Evolutionary conservation across 1,284 basidiomycete species (phyloP), one percentile per base, ranked within the genome.

Genomic region (Ustilago tritici): DNA sequence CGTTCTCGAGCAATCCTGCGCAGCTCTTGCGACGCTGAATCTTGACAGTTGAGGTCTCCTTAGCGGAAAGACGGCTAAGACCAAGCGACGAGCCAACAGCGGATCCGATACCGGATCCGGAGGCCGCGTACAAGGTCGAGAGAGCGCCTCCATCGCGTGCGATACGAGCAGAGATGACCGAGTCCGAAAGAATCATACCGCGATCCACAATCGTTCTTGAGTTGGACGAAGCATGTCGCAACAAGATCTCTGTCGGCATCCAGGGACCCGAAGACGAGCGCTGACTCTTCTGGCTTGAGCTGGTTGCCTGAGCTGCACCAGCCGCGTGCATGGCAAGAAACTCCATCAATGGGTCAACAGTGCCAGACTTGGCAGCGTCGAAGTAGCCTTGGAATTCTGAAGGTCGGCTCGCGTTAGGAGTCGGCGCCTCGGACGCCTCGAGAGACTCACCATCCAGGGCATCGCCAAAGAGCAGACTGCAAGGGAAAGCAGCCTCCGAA

Each of bases 171-270:
- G 75, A 72, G 40, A 82, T 73, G 59, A 79, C 77, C 19, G 76
- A 63, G 47, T 85, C 82, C 14, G 83, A 83, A 50, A 85, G 79
- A 32, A 85, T 54, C 83, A 85, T 85, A 17, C 79, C 78, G 10
- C 82, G 79, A 56, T 85, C 82, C 28, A 81, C 76, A 32, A 76
- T 73, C 19, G 77, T 74, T 31, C 83, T 78, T 38, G 78, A 78
- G 49, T 81, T 80, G 47, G 80, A 54, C 15, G 83, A 80, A 4
- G 81, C 79, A 58, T 83, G 80, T 23, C 82, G 73, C 52, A 84
- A 65, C 53, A 78, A 53, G 56, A 82, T 77, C 63, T 83, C 79
- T 46, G 74, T 78, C 9, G 76, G 76, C 64, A 78, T 68, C 76
- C 76, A 78, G 10, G 75, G 59, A 3, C 63, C 64, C 8, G 70